Base-by-base conservation (phyloP, 495 filamentous ascomycete species). In the Podospora comata region DNA sequence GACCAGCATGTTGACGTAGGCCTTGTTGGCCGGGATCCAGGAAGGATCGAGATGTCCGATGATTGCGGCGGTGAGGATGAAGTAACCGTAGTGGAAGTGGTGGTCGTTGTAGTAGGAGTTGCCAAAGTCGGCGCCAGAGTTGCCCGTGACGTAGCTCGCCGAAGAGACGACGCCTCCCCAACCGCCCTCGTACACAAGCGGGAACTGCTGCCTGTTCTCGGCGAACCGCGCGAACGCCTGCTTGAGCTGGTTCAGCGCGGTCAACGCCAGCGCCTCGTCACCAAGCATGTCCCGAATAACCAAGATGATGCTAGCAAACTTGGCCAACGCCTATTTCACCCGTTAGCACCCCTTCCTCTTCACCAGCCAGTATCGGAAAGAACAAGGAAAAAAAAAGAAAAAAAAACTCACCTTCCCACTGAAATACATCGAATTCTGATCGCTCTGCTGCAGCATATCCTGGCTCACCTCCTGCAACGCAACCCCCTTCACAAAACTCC, bases 81-180 rank as follows among this genome's bases (percentile, higher is more conserved):
- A 96, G 77, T 99, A 97, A 44, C 90, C 87, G 68, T 84, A 86
- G 74, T 97, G 96, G 80, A 99, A 99, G 77, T 99, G 96, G 73
- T 98, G 96, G 74, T 99, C 95, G 74, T 97, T 97, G 83, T 97
- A 97, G 69, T 87, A 87, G 1, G 88, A 88, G 73, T 94, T 93
- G 63, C 92, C 92, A 74, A 94, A 95, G 73, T 96, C 92, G 55
- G 78, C 84, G 7, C 89, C 88, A 5, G 83, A 70, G 71, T 97
- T 87, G 11, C 90, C 86, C 15, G 85, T 92, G n/a, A 77, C 75
- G 75, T 96, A 99, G 7, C 88, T 87, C 2, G 91, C 92, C 6
- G 88, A 87, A 5, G 91, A 94, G 16, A 97, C 91, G 3, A 96
- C 81, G 7, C 95, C 95, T 70, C 90, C 90, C 94, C 94, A 98